Evolutionary conservation across 2,329 filamentous ascomycete genomes (phyloP).

Genomic region (Monosporascus sp.): DNA sequence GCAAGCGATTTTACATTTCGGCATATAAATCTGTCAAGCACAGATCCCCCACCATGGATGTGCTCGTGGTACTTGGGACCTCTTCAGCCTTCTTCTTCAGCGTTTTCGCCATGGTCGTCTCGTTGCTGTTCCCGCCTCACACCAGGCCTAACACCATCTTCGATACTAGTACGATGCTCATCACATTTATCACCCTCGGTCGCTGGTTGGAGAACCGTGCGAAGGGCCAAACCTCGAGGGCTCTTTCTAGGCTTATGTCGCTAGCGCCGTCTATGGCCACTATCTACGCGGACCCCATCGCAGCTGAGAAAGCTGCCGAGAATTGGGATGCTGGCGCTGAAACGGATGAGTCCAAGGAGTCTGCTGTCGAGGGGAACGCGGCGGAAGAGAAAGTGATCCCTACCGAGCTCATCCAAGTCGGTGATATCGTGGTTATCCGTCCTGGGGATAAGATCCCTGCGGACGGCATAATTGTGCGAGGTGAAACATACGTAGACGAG

Average conservation of each 20-base stretch:
- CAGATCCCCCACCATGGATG: conserved; percentile 93
- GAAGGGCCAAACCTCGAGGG: conserved; percentile 94
- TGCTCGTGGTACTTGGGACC: conserved; percentile 87
- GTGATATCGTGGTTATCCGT: conserved; percentile 86
- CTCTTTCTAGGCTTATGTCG: conserved; percentile 90
- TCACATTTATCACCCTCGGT: conserved; percentile 89
- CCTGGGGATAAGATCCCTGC: conserved; percentile 96
- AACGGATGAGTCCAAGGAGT: conserved; percentile 40
- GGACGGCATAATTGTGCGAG: conserved; percentile 79
- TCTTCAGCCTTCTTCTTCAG: conserved; percentile 97
- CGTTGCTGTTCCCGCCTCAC: conserved; percentile 69
- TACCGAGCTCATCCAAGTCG: conserved; percentile 89
- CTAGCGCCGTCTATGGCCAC: conserved; percentile 94
- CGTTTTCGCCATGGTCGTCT: conserved; percentile 78
- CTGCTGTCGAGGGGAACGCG: conserved; percentile 49
- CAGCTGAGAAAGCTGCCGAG: conserved; percentile 84
- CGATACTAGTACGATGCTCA: conserved; percentile 96
- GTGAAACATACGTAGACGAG: conserved; percentile 92
- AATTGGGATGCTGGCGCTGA: conserved; percentile 54
- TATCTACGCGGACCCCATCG: conserved; percentile 92
- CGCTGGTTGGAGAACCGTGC: conserved; percentile 90
- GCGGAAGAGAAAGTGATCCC: conserved; percentile 83
- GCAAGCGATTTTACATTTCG: conserved; percentile 86
- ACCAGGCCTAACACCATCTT: conserved; percentile 83
- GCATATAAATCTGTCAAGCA: conserved; percentile 94